Percentiles rank a stretch among this genome's conserved stretches.
These are phyloP conservation scores for Eudorina sp. DNA, from an alignment of 139 green algal genomes.

Conservation along the genomic window DNA sequence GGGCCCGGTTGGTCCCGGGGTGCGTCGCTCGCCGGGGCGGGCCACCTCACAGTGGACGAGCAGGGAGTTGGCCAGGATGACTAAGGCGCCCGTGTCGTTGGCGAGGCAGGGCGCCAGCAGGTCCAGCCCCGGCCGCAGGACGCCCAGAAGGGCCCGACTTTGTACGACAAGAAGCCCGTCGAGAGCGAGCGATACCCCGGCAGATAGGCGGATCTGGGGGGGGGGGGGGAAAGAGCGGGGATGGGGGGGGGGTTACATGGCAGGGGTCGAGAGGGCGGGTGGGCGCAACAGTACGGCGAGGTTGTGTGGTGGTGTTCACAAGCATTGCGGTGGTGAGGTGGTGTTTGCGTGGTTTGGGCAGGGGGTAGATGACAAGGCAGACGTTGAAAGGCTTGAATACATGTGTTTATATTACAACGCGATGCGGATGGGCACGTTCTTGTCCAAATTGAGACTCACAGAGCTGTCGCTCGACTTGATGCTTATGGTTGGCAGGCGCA, in stretches of 20 bases:
- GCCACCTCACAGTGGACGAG: not conserved
- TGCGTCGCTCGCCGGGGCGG: no score
- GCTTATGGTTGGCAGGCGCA: not conserved
- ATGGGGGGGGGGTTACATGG: no score
- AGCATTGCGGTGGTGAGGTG: no score
- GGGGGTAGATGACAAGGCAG: not conserved
- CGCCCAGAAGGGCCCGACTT: not conserved
- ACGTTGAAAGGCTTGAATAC: not conserved
- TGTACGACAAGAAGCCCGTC: not conserved
- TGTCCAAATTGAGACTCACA: not conserved
- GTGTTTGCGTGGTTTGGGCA: not conserved
- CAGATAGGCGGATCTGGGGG: not conserved
- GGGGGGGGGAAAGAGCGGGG: not conserved
- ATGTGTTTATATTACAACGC: no score
- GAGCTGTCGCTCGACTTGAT: not conserved
- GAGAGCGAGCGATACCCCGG: not conserved
- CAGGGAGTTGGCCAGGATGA: not conserved
- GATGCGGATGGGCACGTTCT: no score
- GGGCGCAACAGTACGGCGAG: no score
- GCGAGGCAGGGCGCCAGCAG: conserved; percentile 1
- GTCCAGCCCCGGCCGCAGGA: not conserved
- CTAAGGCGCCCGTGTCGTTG: not conserved
- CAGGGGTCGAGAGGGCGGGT: no score
- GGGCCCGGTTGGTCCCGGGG: no score
- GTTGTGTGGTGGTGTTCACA: not conserved